Evolutionary conservation across 306 rosid species (phyloP).

Genomic region (Pterocarpus santalinus): DNA sequence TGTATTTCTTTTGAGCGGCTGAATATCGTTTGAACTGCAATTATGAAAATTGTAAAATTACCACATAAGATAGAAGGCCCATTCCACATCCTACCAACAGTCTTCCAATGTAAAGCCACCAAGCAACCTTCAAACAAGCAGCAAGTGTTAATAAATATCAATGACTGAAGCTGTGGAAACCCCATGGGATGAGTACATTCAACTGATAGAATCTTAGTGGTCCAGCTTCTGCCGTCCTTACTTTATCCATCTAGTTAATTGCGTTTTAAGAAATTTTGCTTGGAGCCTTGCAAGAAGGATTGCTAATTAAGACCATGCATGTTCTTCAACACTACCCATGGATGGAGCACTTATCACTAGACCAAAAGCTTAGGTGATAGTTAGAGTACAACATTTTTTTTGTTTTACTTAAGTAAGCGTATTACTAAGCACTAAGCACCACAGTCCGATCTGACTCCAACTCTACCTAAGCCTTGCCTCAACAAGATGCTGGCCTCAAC

Average conservation of each 20-base stretch:
- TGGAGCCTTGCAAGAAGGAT: not conserved
- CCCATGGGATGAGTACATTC: not conserved
- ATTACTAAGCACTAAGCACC: no score
- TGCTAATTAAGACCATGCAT: no score
- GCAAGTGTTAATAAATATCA: slow-evolving; percentile 21
- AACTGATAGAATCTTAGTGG: not conserved
- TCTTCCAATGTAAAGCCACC: slow-evolving; percentile 87
- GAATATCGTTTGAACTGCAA: slow-evolving; percentile 26
- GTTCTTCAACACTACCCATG: no score
- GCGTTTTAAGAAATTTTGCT: not conserved
- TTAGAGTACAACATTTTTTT: no score
- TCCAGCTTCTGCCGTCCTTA: not conserved
- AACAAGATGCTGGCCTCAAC: no score
- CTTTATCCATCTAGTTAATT: not conserved
- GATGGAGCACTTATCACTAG: no score
- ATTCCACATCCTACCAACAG: slow-evolving; percentile 84
- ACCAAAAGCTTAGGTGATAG: no score
- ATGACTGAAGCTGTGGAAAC: not conserved
- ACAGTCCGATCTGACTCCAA: no score
- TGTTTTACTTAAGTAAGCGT: no score
- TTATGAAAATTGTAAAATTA: slow-evolving; percentile 45
- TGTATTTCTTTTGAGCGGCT: not conserved
- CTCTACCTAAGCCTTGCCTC: no score
- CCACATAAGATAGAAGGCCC: slow-evolving; percentile 86
- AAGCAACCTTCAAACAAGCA: slow-evolving; percentile 68